A percentile compares a stretch with the other conserved stretches of the same genome.
Conservation (phyloP, 1,139 yeast species). For the Blastobotrys illinoisensis region DNA sequence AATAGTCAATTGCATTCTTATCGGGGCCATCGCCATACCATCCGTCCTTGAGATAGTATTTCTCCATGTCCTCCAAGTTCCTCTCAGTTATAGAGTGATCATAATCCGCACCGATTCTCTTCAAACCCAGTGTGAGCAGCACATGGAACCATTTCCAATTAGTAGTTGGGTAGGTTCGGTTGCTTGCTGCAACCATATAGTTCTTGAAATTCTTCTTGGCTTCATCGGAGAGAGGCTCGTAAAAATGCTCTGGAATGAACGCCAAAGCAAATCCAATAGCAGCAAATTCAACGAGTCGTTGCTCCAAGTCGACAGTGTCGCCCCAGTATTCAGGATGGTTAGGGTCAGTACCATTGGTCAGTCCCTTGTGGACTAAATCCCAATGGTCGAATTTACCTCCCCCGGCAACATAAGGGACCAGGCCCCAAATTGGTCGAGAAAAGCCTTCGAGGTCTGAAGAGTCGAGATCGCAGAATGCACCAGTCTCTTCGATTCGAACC, state of each 20-base stretch:
- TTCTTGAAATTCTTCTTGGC: slow-evolving; percentile 22
- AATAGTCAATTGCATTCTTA: slow-evolving; percentile 28
- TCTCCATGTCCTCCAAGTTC: slow-evolving; percentile 24
- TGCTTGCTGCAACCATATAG: slow-evolving; percentile 22
- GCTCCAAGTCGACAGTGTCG: slow-evolving; percentile 18
- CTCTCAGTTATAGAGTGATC: slow-evolving; percentile 17
- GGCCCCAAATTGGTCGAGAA: slow-evolving; percentile 29
- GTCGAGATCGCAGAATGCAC: slow-evolving; percentile 20
- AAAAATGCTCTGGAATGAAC: slow-evolving; percentile 24
- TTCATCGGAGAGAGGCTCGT: slow-evolving; percentile 27
- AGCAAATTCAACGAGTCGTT: slow-evolving; percentile 31
- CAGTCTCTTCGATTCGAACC: slow-evolving; percentile 16
- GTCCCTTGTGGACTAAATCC: slow-evolving; percentile 22
- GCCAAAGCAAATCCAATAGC: slow-evolving; percentile 30
- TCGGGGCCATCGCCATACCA: slow-evolving; percentile 33
- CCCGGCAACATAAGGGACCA: slow-evolving; percentile 25
- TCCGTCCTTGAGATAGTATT: slow-evolving; percentile 28
- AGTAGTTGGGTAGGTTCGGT: slow-evolving; percentile 18
- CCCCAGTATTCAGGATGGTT: slow-evolving; percentile 32
- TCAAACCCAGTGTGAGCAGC: slow-evolving; percentile 28
- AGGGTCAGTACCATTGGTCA: slow-evolving; percentile 30
- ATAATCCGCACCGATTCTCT: slow-evolving; percentile 24
- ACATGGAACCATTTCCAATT: slow-evolving; percentile 33
- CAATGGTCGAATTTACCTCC: slow-evolving; percentile 26
- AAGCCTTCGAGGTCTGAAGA: slow-evolving; percentile 29